phyloP scores from a whole-genome alignment of 2,329 filamentous ascomycete species.

The Lasiodiplodia sp. region DNA sequence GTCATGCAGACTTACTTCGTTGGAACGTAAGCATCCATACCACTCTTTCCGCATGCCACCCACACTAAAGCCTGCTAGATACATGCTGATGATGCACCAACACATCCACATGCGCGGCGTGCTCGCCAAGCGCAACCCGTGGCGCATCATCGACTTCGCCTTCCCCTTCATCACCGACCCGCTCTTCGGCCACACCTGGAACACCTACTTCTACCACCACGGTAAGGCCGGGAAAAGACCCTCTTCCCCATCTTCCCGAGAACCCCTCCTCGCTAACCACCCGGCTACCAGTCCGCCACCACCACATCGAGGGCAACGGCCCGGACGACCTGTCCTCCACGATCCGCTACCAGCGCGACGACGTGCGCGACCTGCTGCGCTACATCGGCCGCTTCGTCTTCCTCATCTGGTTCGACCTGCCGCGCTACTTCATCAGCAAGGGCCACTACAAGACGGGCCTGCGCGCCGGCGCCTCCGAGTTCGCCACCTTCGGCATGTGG shows the following conservation, averaged over 20 bases:
- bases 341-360: constrained; percentile 77
- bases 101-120: constrained; percentile 82
- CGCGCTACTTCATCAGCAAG: constrained; percentile 74
- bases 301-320: constrained; percentile 83
- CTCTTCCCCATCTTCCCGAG: not conserved
- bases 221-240: constrained; percentile 72
- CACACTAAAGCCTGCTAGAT: constrained; percentile 44
- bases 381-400: constrained; percentile 79
- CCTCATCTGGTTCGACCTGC: constrained; percentile 77
- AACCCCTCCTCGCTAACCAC: not conserved
- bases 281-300: constrained; percentile 40
- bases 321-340: constrained; percentile 79
- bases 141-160: constrained; percentile 62
- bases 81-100: constrained; percentile 84
- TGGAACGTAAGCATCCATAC: constrained; percentile 54
- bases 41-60: not conserved
- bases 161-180: constrained; percentile 80
- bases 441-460: constrained; percentile 63
- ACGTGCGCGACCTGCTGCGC: constrained; percentile 68
- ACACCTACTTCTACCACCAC: constrained; percentile 85
- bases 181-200: constrained; percentile 84
- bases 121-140: constrained; percentile 60
- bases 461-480: constrained; percentile 68
- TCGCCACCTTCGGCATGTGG: constrained; percentile 51
- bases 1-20: constrained; percentile 72